Percentiles rank a stretch among this genome's conserved stretches.
These are phyloP conservation scores for Ochromonas danica DNA, from an alignment of 108 stramenopile genomes.

Conservation along the genomic window DNA sequence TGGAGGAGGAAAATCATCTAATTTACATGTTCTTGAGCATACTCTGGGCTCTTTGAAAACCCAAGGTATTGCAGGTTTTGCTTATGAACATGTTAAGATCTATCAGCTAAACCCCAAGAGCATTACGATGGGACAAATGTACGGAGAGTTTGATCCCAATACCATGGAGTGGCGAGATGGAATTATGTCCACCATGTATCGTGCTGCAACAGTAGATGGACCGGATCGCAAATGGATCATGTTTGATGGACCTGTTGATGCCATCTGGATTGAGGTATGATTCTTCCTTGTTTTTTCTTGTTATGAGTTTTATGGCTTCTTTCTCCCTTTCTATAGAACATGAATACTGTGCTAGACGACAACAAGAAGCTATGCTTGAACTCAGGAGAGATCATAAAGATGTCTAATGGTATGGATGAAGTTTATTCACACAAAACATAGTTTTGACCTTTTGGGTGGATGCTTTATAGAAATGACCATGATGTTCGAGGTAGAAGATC, in stretches of 20 bases:
- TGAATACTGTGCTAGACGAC: conserved; percentile 72
- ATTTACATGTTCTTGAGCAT: conserved; percentile 61
- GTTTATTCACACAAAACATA: too few species aligned
- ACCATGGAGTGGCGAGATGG: conserved; percentile 71
- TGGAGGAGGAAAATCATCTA: conserved; percentile 63
- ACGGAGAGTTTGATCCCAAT: conserved; percentile 67
- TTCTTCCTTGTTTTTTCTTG: too few species aligned
- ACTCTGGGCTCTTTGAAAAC: conserved; percentile 46
- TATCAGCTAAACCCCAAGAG: conserved; percentile 64
- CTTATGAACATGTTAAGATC: conserved; percentile 60
- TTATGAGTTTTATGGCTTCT: too few species aligned
- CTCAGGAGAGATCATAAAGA: conserved; percentile 67
- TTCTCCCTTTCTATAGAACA: too few species aligned
- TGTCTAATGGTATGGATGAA: conserved; percentile 62
- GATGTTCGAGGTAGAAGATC: conserved; percentile 72
- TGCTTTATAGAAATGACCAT: too few species aligned
- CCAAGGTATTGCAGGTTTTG: conserved; percentile 44
- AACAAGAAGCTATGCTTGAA: conserved; percentile 72
- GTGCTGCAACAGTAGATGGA: conserved; percentile 56
- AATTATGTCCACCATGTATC: conserved; percentile 66
- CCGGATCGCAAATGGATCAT: conserved; percentile 69
- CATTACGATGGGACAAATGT: conserved; percentile 67
- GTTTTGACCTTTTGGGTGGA: too few species aligned
- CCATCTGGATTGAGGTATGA: conserved; percentile 77
- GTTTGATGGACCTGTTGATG: conserved; percentile 70